Evolutionary conservation across 129 eudicot species (phyloP).

Genomic region (Cynara cardunculus): DNA sequence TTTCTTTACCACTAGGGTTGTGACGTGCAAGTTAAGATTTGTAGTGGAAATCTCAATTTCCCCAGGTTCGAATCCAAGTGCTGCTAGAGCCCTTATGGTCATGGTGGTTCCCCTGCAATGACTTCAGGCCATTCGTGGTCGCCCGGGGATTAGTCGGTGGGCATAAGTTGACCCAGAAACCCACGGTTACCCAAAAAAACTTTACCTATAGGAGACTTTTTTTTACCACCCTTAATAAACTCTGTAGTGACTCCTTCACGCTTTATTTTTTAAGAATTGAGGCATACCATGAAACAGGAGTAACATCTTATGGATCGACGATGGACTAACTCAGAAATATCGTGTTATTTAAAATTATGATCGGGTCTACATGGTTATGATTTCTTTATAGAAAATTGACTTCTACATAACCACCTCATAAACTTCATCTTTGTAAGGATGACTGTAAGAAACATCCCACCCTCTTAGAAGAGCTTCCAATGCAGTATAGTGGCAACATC

Average conservation of each 20-base stretch:
- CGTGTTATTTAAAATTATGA: slow-evolving; percentile 23
- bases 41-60: too few species aligned
- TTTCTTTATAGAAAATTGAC: slow-evolving; percentile 11
- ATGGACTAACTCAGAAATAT: slow-evolving; percentile 8
- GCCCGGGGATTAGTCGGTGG: too few species aligned
- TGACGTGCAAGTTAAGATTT: too few species aligned
- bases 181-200: too few species aligned
- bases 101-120: too few species aligned
- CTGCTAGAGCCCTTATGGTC: too few species aligned
- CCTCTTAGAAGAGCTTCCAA: slow-evolving; percentile 77
- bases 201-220: too few species aligned
- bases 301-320: not conserved
- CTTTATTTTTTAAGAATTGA: not conserved
- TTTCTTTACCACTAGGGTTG: too few species aligned
- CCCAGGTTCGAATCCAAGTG: too few species aligned
- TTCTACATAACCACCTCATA: slow-evolving; percentile 28
- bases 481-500: slow-evolving; percentile 94
- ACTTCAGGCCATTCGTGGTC: too few species aligned
- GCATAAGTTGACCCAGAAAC: too few species aligned
- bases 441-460: slow-evolving; percentile 28
- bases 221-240: too few species aligned
- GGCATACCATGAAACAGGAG: not conserved
- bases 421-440: slow-evolving; percentile 38
- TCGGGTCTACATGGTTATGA: slow-evolving; percentile 31
- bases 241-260: not conserved